These are phyloP conservation scores for Rhynchosporium graminicola DNA, from an alignment of 2,329 filamentous ascomycete genomes.

Conservation along the genomic window DNA sequence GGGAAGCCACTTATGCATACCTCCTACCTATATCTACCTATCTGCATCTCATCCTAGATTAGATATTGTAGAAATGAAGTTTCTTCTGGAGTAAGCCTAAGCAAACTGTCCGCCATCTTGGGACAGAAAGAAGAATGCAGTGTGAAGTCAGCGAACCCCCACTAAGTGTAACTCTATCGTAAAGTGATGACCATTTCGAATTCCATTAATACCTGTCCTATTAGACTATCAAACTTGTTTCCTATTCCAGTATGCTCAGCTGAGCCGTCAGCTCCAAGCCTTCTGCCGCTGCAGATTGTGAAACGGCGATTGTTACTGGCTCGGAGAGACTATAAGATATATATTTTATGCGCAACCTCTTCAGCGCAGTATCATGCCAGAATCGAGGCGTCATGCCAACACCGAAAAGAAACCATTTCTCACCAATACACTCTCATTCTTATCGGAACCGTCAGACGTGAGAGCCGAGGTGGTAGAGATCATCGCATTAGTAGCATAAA, in stretches of 20 bases:
- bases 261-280: constrained; percentile 9
- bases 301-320: constrained; percentile 8
- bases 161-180: too few relatives aligned
- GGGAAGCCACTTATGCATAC: too few relatives aligned
- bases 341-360: constrained; percentile 14
- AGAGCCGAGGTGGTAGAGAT: not conserved
- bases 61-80: too few relatives aligned
- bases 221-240: not conserved
- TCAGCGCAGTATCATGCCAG: constrained; percentile 12
- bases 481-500: not conserved
- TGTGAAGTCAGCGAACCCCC: too few relatives aligned
- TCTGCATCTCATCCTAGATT: too few relatives aligned
- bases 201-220: too few relatives aligned
- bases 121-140: too few relatives aligned
- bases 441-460: not conserved
- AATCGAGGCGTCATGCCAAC: not conserved
- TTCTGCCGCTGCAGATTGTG: constrained; percentile 16
- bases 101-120: too few relatives aligned
- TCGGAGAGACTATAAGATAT: constrained; percentile 5
- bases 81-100: too few relatives aligned
- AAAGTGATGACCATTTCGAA: too few relatives aligned
- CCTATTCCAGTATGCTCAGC: constrained; percentile 10
- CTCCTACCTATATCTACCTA: too few relatives aligned
- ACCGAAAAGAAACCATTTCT: not conserved
- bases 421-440: not conserved